Conservation (phyloP, 306 rosid genomes). For the barrel medic (Medicago truncatula) region DNA sequence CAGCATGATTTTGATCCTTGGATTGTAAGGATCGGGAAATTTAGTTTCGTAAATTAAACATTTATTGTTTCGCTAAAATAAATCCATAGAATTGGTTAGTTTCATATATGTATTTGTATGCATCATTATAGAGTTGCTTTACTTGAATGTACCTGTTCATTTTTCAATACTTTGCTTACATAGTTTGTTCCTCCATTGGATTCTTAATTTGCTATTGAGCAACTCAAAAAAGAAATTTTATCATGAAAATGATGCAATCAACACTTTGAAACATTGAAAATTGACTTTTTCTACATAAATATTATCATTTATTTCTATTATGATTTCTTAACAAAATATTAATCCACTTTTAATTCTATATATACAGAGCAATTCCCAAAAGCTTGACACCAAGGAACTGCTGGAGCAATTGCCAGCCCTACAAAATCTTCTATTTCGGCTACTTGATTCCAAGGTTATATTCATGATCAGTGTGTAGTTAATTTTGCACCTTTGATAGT, state of each 20-base stretch:
- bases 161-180: no score
- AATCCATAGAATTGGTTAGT: no score
- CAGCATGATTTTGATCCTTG: background rate
- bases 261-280: no score
- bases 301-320: no score
- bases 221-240: no score
- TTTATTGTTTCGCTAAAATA: background rate
- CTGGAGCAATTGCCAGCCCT: conserved; percentile 80
- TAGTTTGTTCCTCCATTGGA: no score
- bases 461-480: background rate
- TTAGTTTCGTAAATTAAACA: background rate
- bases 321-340: no score
- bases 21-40: background rate
- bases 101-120: no score
- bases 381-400: conserved; percentile 66
- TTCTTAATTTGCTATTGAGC: no score
- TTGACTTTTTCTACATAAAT: no score
- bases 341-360: background rate
- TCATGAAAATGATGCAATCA: no score
- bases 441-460: conserved; percentile 86
- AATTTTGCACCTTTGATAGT: background rate
- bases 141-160: no score
- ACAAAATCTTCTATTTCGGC: conserved; percentile 76
- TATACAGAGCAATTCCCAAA: conserved; percentile 62
- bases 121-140: background rate